Base-by-base conservation (phyloP, 306 rosid species). In the Gastrolobium bilobum region DNA sequence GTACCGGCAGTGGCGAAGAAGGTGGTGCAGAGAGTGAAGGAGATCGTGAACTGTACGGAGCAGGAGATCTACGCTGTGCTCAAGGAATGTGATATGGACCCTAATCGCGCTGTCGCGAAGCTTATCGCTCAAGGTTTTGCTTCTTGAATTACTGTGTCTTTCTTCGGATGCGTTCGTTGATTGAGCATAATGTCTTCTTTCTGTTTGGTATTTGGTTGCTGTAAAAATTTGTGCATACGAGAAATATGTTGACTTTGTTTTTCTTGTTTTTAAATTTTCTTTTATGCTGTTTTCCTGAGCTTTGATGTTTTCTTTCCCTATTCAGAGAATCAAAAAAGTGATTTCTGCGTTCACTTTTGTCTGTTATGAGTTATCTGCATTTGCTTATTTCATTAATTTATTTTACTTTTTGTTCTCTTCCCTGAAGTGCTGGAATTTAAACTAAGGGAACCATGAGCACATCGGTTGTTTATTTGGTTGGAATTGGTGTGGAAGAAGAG, bases 111-210 rank as follows among this genome's bases (percentile, higher is more conserved):
- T 38, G 84, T 75, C 0, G 87, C 82, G 53, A 82, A 33, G 77
- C 89, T 82, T 56, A 82, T 86, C 8, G 33, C 86, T 53, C 86
- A 82, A 86, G 86, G 89, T 86, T 71, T 57, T 79, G 14, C n/a
- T 13, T 67, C 62, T 37, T 40, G 44, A 48, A 14, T 35, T 38
- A 13, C 33, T 42, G 46, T 54, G 42, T 71, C 66, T 64, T 43
- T 10, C 7, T 48, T 40, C 6, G 30, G 42, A 57, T 46, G 35
- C 46, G 30, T 71, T 56, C 4, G 2, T 31, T 50, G 34, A 80
- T 63, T 62, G 40, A 42, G 52, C 11, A 72, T 66, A 80, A 50
- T 40, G 2, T 68, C 4, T 59, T 9, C 30, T 63, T 34, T 53
- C 6, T n/a, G 30, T 44, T 51, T 73, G 8, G 69, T 30, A 13